Conservation (phyloP, 352 stramenopile species). For the Pythium phragmiticola region DNA sequence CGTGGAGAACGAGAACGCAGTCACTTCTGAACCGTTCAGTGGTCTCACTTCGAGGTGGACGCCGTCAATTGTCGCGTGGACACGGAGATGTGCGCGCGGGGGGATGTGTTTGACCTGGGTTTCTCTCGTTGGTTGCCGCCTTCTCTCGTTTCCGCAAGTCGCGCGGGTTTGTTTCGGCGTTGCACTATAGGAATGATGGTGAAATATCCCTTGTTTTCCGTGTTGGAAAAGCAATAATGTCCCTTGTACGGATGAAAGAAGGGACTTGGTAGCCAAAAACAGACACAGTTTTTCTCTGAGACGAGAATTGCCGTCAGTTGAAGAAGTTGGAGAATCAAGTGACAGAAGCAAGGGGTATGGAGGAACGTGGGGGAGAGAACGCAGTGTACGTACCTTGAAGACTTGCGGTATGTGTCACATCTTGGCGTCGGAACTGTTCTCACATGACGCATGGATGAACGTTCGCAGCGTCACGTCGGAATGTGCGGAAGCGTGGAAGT, state of each 20-base stretch:
- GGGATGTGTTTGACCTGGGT: conserved; percentile 2
- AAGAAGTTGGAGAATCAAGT: background rate
- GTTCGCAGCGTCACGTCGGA: background rate
- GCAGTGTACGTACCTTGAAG: background rate
- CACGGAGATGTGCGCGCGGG: background rate
- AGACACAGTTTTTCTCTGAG: background rate
- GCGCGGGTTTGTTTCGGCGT: conserved; percentile 3
- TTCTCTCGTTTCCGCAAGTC: conserved; percentile 3
- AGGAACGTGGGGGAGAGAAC: background rate
- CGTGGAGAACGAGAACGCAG: background rate
- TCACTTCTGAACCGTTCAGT: background rate
- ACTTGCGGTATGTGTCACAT: background rate
- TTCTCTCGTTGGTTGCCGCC: background rate
- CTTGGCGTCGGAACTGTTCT: background rate
- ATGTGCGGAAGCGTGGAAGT: conserved; percentile 41
- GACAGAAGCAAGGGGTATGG: background rate
- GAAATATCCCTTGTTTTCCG: background rate
- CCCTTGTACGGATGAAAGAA: conserved; percentile 4
- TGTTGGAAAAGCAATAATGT: background rate
- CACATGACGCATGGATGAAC: background rate
- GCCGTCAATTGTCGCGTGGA: background rate
- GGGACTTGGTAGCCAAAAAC: conserved; percentile 21
- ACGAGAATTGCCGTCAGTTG: background rate
- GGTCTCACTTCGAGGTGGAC: background rate
- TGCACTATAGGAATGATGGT: conserved; percentile 14